These are phyloP conservation scores for Monosporascus sp. DNA, from an alignment of 2,329 filamentous ascomycete genomes.

Conservation along the genomic window DNA sequence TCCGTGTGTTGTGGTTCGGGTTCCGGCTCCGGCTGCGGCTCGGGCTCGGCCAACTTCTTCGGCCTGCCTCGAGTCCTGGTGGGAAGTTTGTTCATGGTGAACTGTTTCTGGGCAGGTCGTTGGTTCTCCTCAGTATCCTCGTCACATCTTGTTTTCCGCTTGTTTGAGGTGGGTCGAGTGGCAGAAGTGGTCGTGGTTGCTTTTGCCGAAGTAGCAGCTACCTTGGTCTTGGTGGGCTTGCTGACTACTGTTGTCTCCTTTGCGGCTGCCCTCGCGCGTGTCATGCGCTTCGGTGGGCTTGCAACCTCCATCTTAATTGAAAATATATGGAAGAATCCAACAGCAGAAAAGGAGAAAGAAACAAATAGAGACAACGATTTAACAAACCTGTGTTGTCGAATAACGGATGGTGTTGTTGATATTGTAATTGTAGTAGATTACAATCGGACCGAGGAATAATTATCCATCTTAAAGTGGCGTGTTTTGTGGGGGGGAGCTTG, in stretches of 20 bases:
- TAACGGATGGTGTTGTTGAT: background rate
- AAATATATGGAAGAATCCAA: background rate
- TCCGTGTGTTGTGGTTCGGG: conserved; percentile 25
- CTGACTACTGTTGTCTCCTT: conserved; percentile 24
- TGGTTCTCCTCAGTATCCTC: conserved; percentile 46
- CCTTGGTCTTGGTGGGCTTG: conserved; percentile 39
- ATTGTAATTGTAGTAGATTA: background rate
- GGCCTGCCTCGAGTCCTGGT: conserved; percentile 41
- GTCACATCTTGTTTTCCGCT: conserved; percentile 51
- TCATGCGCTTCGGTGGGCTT: conserved; percentile 56
- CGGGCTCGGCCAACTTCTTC: conserved; percentile 33
- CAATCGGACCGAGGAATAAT: background rate
- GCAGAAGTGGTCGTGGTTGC: conserved; percentile 18
- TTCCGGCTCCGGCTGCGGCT: conserved; percentile 21
- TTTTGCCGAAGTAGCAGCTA: conserved; percentile 12
- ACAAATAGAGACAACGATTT: background rate
- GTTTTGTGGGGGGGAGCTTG: background rate
- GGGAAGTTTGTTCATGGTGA: conserved; percentile 25
- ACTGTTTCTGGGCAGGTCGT: conserved; percentile 21
- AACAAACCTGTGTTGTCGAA: background rate
- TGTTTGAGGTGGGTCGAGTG: conserved; percentile 26
- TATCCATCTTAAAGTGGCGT: background rate
- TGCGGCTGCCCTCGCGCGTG: conserved; percentile 42
- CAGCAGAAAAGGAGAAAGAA: background rate
- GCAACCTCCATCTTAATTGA: conserved; percentile 41